Conservation (phyloP, 23 red algal genomes). For the Gracilaria domingensis region DNA sequence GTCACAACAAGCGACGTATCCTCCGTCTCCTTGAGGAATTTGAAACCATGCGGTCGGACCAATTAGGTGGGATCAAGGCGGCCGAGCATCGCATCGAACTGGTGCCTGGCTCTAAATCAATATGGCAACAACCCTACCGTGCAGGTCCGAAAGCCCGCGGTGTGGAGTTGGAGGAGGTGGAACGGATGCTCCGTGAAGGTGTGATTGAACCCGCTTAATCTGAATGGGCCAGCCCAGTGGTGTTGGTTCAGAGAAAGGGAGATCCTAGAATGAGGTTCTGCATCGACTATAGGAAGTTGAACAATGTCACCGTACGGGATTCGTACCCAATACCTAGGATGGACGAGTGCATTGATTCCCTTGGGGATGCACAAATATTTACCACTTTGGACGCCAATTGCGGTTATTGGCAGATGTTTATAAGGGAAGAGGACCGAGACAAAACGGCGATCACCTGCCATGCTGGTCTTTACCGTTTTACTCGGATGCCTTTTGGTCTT, state of each 20-base stretch:
- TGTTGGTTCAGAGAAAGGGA: background rate
- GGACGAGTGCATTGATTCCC: conserved; percentile 46
- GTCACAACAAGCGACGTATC: no score
- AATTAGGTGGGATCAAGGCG: background rate
- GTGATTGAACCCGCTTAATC: background rate
- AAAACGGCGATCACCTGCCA: conserved; percentile 30
- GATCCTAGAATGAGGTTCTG: conserved; percentile 12
- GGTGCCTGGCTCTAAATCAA: background rate
- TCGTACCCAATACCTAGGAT: conserved; percentile 47
- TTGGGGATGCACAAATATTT: conserved; percentile 32
- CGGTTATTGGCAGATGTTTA: conserved; percentile 45
- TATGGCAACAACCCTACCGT: background rate
- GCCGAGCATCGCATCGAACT: background rate
- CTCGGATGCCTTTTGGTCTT: conserved; percentile 8
- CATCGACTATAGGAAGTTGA: conserved; percentile 17
- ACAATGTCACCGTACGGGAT: conserved; percentile 4
- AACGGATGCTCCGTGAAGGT: background rate
- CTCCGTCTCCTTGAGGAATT: no score
- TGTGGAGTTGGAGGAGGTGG: background rate
- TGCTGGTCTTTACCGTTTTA: conserved; percentile 28
- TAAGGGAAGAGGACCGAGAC: conserved; percentile 8
- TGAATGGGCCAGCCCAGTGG: background rate
- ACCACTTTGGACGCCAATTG: conserved; percentile 34
- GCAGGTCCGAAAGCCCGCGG: no score
- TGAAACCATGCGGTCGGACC: background rate